Evolutionary conservation across 371 early-diverging fungal species (phyloP), one percentile per base, ranked within the genome.

Genomic region (Enteropsectra breve): DNA sequence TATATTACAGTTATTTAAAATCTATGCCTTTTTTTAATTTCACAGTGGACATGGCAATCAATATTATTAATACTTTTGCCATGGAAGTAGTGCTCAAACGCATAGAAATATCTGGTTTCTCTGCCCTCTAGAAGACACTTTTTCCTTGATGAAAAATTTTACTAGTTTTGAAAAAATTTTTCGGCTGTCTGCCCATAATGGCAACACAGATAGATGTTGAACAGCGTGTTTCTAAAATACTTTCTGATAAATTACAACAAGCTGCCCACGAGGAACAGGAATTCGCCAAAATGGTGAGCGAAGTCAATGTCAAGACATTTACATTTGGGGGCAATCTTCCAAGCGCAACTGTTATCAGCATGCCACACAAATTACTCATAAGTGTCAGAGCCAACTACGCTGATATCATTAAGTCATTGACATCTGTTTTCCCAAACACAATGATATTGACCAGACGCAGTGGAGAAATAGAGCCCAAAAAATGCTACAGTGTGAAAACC

Each of bases 141-240:
- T n/a, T n/a, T n/a, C n/a, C n/a, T n/a, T n/a, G n/a, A n/a, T n/a
- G n/a, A n/a, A n/a, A n/a, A n/a, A n/a, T n/a, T n/a, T n/a, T n/a
- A n/a, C n/a, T n/a, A n/a, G n/a, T n/a, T n/a, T n/a, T n/a, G n/a
- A n/a, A n/a, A n/a, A n/a, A n/a, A n/a, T n/a, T n/a, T n/a, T n/a
- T n/a, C n/a, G n/a, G n/a, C n/a, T n/a, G n/a, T n/a, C n/a, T n/a
- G n/a, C 36, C 46, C 50, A 21, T 29, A 29, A 70, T 70, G 66
- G 34, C 50, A 24, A 57, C 46, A 11, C 70, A 66, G 15, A 70
- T 60, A 36, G 71, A 70, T 50, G 54, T 47, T 50, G 71, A 70
- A 33, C 40, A 29, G 34, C 54, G 61, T 24, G 49, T 66, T 34
- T 32, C 66, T 0, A 57, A 54, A 29, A 65, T 70, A 13, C 43